Base-by-base conservation (phyloP, 164 flowering plant species). In the Liriodendron chinense region DNA sequence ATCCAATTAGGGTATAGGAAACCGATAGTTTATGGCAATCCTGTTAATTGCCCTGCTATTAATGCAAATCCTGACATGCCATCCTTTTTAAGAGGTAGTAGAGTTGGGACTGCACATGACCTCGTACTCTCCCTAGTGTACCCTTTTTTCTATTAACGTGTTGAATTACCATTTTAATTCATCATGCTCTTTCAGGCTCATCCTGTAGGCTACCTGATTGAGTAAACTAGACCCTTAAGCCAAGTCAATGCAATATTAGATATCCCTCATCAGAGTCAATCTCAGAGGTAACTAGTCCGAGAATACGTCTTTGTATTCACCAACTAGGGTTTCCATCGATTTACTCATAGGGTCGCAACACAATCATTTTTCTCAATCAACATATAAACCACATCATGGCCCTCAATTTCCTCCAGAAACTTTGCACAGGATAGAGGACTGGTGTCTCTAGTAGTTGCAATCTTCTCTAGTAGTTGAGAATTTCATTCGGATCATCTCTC, bases 131-230 rank as follows among this genome's bases (percentile, higher is more conserved):
- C 53, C 8, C 53, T 3, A 13, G 34, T 69, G 12, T 28, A 69
- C 5, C 56, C 50, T 18, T 18, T 34, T 69, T 16, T 28, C 14
- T 12, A 34, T 3, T 8, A 69, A 28, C 6, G 34, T 48, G 16
- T n/a, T 34, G 18, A 69, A 53, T 34, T 69, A 22, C 53, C 56
- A 12, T 28, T 16, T 3, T 34, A 69, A 47, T 16, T 69, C n/a
- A n/a, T n/a, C n/a, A n/a, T n/a, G n/a, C 53, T 69, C 71, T 18
- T 12, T 69, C 1, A 48, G 71, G 43, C 53, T 69, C 71, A 69
- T 69, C 18, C 21, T 16, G 34, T 69, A 69, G n/a, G n/a, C 23
- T 10, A 1, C 8, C 14, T 1, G 16, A 47, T 69, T 69, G 4
- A 18, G 53, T 7, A 69, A 14, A 3, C 21, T 25, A 3, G 71